These are phyloP conservation scores for Malassezia arunalokei DNA, from an alignment of 1,284 basidiomycete genomes.

Conservation along the genomic window DNA sequence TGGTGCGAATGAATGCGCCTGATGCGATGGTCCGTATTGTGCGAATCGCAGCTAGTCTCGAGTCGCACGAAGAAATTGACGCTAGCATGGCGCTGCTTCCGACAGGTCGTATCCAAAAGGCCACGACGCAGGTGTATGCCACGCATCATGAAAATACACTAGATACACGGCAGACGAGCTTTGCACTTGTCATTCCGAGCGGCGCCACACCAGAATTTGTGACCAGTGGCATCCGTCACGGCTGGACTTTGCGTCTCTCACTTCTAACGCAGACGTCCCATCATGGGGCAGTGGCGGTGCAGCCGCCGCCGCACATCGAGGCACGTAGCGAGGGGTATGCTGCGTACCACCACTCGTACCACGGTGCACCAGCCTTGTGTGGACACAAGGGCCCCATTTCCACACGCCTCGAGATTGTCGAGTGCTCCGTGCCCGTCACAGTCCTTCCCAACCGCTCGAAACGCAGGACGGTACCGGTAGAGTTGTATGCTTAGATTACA, in stretches of 20 bases:
- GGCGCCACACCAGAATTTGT: conserved; percentile 38
- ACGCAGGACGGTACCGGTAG: conserved; percentile 23
- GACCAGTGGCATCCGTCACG: conserved; percentile 35
- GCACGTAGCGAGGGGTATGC: conserved; percentile 27
- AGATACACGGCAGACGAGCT: conserved; percentile 28
- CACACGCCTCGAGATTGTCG: conserved; percentile 33
- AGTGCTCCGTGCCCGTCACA: conserved; percentile 36
- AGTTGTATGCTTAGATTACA: conserved; percentile 23
- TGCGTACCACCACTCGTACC: conserved; percentile 26
- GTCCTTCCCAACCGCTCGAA: conserved; percentile 34
- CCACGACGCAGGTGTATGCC: conserved; percentile 30
- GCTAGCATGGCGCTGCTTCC: conserved; percentile 30
- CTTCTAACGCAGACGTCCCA: conserved; percentile 28
- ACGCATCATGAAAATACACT: conserved; percentile 35
- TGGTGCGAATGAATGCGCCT: conserved; percentile 33
- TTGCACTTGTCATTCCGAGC: conserved; percentile 29
- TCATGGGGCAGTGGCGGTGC: conserved; percentile 1
- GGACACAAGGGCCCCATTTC: neutral
- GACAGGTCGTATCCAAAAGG: conserved; percentile 17
- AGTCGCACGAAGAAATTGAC: conserved; percentile 40
- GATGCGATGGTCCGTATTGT: conserved; percentile 27
- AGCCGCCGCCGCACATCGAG: conserved; percentile 28
- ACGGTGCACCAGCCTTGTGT: conserved; percentile 20
- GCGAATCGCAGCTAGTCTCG: conserved; percentile 32
- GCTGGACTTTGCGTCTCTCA: conserved; percentile 32